Percentiles rank a stretch among this genome's conserved stretches.
These are phyloP conservation scores for Cubamyces sp. DNA, from an alignment of 768 basidiomycete species.

Conservation along the genomic window DNA sequence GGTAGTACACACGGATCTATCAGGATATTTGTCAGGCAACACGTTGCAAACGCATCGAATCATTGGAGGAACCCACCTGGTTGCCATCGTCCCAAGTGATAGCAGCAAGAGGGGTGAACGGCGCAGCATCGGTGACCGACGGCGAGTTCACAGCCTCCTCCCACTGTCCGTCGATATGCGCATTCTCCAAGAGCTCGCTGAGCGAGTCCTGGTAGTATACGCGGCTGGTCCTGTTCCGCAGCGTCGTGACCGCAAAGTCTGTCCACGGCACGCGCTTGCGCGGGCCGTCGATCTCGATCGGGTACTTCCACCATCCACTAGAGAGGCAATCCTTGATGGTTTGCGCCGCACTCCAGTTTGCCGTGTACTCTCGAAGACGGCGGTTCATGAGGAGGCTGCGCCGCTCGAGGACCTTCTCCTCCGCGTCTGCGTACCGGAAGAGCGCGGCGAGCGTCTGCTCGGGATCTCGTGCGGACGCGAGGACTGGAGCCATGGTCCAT, in stretches of 20 bases:
- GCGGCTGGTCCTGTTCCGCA: too few relatives aligned
- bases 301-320: constrained; percentile 11
- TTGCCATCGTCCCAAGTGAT: too few relatives aligned
- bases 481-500: constrained; percentile 21
- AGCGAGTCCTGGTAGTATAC: neutral
- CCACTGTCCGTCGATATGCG: too few relatives aligned
- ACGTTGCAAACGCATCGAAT: too few relatives aligned
- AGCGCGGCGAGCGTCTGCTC: constrained; percentile 15
- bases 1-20: too few relatives aligned
- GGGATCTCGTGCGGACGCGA: constrained; percentile 14
- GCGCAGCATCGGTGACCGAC: too few relatives aligned
- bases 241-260: neutral
- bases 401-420: neutral
- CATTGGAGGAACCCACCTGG: too few relatives aligned
- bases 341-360: constrained; percentile 7
- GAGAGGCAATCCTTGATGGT: constrained; percentile 9
- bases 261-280: constrained; percentile 5
- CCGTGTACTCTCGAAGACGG: neutral
- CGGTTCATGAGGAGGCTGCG: constrained; percentile 11
- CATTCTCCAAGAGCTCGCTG: too few relatives aligned
- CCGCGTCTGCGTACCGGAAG: constrained; percentile 4
- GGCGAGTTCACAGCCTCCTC: too few relatives aligned
- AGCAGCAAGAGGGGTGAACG: too few relatives aligned
- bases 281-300: constrained; percentile 13
- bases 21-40: too few relatives aligned